Evolutionary conservation across 768 basidiomycete species (phyloP).

Genomic region (Russula ochroleuca): DNA sequence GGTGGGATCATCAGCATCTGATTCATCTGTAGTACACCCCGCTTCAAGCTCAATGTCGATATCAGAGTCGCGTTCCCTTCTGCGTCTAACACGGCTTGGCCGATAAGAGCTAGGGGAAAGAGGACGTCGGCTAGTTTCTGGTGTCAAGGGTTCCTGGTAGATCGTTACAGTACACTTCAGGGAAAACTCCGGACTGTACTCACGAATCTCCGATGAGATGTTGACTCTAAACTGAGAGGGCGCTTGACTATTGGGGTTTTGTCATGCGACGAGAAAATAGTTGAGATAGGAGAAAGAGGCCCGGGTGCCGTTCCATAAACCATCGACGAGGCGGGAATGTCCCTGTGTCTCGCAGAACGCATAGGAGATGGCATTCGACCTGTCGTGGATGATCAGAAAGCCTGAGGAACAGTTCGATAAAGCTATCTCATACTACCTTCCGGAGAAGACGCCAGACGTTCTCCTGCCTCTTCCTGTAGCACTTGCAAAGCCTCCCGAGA

Average conservation of each 20-base stretch:
- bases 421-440: slow-evolving; percentile 29
- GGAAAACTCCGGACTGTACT: slow-evolving; percentile 23
- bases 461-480: slow-evolving; percentile 71
- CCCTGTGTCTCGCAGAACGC: not conserved
- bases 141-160: slow-evolving; percentile 44
- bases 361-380: slow-evolving; percentile 22
- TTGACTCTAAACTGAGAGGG: slow-evolving; percentile 25
- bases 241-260: not conserved
- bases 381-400: slow-evolving; percentile 15
- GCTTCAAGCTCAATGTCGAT: slow-evolving; percentile 13
- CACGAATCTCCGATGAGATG: slow-evolving; percentile 34
- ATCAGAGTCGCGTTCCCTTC: slow-evolving; percentile 34
- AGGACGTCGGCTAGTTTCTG: slow-evolving; percentile 42
- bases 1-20: slow-evolving; percentile 9
- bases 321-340: slow-evolving; percentile 11
- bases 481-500: slow-evolving; percentile 70
- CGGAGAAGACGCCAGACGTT: slow-evolving; percentile 43
- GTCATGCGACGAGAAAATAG: slow-evolving; percentile 17
- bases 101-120: slow-evolving; percentile 41
- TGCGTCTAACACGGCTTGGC: slow-evolving; percentile 24
- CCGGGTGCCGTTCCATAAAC: slow-evolving; percentile 22
- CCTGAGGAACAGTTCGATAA: slow-evolving; percentile 18
- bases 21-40: slow-evolving; percentile 7
- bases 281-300: slow-evolving; percentile 26
- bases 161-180: not conserved